phyloP scores from a whole-genome alignment of 331 rosid species.

The Dryas integrifolia region DNA sequence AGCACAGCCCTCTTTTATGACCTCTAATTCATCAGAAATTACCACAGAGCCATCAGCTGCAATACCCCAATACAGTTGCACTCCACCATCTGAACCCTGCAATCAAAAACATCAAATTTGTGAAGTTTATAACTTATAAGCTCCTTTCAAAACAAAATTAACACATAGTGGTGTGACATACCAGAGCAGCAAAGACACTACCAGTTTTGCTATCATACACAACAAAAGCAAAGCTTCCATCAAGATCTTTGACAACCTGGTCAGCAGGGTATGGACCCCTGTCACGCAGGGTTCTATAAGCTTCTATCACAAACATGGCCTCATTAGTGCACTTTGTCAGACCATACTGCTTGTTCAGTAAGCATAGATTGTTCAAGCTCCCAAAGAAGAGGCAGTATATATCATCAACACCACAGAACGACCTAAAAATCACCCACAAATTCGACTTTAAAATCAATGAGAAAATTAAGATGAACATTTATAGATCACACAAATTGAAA shows the following conservation, averaged over 20 bases:
- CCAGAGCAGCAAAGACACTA: slow-evolving; percentile 84
- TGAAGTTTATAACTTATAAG: not conserved
- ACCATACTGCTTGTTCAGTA: slow-evolving; percentile 74
- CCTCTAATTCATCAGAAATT: slow-evolving; percentile 80
- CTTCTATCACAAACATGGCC: slow-evolving; percentile 91
- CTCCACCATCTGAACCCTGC: slow-evolving; percentile 97
- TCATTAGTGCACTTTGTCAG: slow-evolving; percentile 61
- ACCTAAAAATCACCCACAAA: slow-evolving; percentile 39
- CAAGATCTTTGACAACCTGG: slow-evolving; percentile 90
- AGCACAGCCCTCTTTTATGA: slow-evolving; percentile 91
- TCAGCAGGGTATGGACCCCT: slow-evolving; percentile 95
- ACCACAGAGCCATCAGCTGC: slow-evolving; percentile 98
- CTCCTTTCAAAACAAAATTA: too few relatives aligned
- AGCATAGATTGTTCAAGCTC: slow-evolving; percentile 64
- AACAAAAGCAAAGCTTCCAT: slow-evolving; percentile 95
- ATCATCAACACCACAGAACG: slow-evolving; percentile 88
- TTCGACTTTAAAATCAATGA: too few relatives aligned
- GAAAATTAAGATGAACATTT: too few relatives aligned
- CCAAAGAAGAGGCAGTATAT: slow-evolving; percentile 84
- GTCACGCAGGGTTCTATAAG: slow-evolving; percentile 83
- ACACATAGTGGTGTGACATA: slow-evolving; percentile 12
- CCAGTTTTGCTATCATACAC: slow-evolving; percentile 92
- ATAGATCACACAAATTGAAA: too few relatives aligned
- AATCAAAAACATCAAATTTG: slow-evolving; percentile 4
- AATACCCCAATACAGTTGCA: slow-evolving; percentile 87